Conservation (phyloP, 176 grass and related monocot genomes). For the Eleusine indica region DNA sequence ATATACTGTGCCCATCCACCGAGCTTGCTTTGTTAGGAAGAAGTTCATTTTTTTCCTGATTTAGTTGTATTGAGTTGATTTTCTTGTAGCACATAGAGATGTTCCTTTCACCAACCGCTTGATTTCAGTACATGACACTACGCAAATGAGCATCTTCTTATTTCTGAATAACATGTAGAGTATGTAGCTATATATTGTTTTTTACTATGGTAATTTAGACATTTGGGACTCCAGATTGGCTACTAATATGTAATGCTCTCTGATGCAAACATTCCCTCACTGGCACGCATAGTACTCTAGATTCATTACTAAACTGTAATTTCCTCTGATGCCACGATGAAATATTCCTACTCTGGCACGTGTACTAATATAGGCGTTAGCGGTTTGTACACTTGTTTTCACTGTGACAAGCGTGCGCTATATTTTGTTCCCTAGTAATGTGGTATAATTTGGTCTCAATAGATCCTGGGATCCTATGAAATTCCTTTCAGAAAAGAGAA, state of each 20-base stretch:
- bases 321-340: neutral
- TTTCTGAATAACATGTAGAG: neutral
- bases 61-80: neutral
- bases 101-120: neutral
- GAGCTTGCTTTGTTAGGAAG: too few species aligned
- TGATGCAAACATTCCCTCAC: neutral
- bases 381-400: neutral
- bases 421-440: neutral
- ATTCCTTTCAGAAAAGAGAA: neutral
- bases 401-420: neutral
- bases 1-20: neutral
- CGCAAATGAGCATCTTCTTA: neutral
- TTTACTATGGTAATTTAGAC: neutral
- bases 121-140: neutral
- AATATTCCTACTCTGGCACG: neutral
- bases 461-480: slow-evolving; percentile 16
- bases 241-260: neutral
- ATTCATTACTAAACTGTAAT: neutral
- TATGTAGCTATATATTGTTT: neutral
- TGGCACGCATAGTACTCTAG: neutral
- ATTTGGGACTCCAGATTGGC: neutral
- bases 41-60: neutral
- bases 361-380: neutral
- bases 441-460: neutral
- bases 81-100: neutral